phyloP scores from a whole-genome alignment of 1,284 basidiomycete genomes.

The Fomes fomentarius region DNA sequence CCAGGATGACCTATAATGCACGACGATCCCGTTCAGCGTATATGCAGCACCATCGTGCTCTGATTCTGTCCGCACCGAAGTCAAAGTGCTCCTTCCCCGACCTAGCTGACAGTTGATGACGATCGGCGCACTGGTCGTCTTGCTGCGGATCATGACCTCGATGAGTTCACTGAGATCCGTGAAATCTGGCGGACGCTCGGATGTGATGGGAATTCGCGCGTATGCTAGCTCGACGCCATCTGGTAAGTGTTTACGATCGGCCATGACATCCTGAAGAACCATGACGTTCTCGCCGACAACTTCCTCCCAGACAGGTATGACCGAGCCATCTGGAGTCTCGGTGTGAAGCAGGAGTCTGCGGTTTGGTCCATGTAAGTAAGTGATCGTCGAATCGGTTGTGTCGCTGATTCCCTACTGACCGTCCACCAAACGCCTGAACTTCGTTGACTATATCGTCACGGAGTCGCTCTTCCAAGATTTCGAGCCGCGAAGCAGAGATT shows the following conservation, averaged over 20 bases:
- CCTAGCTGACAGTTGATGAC: slow-evolving; percentile 98
- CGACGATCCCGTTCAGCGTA: neutral
- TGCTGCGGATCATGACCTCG: slow-evolving; percentile 79
- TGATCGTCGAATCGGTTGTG: too few species aligned
- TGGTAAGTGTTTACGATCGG: slow-evolving; percentile 46
- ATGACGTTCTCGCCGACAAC: slow-evolving; percentile 78
- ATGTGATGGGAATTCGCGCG: slow-evolving; percentile 89
- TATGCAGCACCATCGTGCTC: neutral
- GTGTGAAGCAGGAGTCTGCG: slow-evolving; percentile 84
- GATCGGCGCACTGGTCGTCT: slow-evolving; percentile 77
- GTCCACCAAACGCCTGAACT: slow-evolving; percentile 81
- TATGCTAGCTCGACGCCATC: slow-evolving; percentile 74
- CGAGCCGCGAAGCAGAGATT: slow-evolving; percentile 86
- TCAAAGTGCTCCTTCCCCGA: slow-evolving; percentile 89
- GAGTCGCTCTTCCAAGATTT: slow-evolving; percentile 90
- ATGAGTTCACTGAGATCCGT: slow-evolving; percentile 77
- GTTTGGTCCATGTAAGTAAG: neutral
- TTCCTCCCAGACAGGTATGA: slow-evolving; percentile 96
- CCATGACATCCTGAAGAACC: slow-evolving; percentile 93
- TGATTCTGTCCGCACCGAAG: slow-evolving; percentile 60
- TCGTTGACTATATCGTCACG: slow-evolving; percentile 90
- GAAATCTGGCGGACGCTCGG: slow-evolving; percentile 74
- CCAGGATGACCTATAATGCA: slow-evolving; percentile 73
- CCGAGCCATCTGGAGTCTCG: slow-evolving; percentile 86
- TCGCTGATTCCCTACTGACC: too few species aligned